These are phyloP conservation scores for Talaromyces piceae DNA, from an alignment of 2,329 filamentous ascomycete species.

Conservation along the genomic window DNA sequence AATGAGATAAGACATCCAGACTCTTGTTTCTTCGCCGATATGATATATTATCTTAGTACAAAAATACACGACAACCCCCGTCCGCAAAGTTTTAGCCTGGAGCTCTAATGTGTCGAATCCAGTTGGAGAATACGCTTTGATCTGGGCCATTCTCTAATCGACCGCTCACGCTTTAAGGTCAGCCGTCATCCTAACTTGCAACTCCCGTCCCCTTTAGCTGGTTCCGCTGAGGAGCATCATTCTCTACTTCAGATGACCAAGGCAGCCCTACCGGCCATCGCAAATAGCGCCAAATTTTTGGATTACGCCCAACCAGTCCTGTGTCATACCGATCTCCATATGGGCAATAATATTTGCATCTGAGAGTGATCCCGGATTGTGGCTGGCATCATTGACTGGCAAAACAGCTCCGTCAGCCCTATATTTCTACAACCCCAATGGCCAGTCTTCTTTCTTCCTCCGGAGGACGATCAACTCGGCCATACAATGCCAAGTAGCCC, in stretches of 20 bases:
- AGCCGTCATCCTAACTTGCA: slow-evolving; percentile 24
- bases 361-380: slow-evolving; percentile 15
- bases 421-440: slow-evolving; percentile 16
- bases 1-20: slow-evolving; percentile 3
- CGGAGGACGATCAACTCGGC: slow-evolving; percentile 14
- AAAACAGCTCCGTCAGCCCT: slow-evolving; percentile 17
- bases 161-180: slow-evolving; percentile 23
- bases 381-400: slow-evolving; percentile 15
- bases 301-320: slow-evolving; percentile 12
- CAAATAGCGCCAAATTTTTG: slow-evolving; percentile 9
- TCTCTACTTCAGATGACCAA: slow-evolving; percentile 10
- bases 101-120: slow-evolving; percentile 16
- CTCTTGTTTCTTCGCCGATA: not conserved
- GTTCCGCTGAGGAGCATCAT: slow-evolving; percentile 30
- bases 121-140: slow-evolving; percentile 29
- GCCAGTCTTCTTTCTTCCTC: slow-evolving; percentile 15
- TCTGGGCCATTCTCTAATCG: slow-evolving; percentile 29
- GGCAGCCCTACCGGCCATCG: slow-evolving; percentile 5
- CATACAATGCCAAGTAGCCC: slow-evolving; percentile 14
- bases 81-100: slow-evolving; percentile 29
- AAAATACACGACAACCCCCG: slow-evolving; percentile 17
- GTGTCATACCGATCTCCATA: slow-evolving; percentile 17
- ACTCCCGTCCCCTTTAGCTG: slow-evolving; percentile 22
- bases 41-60: slow-evolving; percentile 3
- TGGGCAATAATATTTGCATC: slow-evolving; percentile 27